Base-by-base conservation (phyloP, 306 rosid species). In the Astragalus glycyphyllos region DNA sequence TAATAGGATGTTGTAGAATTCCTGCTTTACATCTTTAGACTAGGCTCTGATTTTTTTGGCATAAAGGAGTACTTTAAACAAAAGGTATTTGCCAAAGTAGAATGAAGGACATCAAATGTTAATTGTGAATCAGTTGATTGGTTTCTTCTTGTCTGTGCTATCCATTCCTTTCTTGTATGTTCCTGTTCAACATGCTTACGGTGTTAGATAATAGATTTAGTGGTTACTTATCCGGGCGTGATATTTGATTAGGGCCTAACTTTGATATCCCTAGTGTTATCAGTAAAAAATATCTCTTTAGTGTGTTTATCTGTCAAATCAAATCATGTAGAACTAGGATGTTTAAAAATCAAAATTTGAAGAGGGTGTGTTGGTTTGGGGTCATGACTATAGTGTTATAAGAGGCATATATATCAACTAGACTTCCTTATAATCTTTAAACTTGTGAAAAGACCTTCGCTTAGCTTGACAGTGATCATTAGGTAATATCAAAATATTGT, bases 21-120 rank as follows among this genome's bases (percentile, higher is more conserved):
- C 62, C 42, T 76, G 71, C 23, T 59, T 58, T 47, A 13, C 11
- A 49, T 79, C 35, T 38, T 34, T 0, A 77, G 57, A 44, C 37
- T 44, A 45, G 35, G 46, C 46, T 31, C 32, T 64, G 14, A 64
- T n/a, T 72, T 65, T 37, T 8, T 13, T 71, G 35, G 34, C 16
- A 8, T 38, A 47, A 37, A 41, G 16, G 14, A 40, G 6, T 63
- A 20, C 55, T 62, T 42, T 17, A 53, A 44, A 46, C 53, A 61
- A 32, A 54, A 13, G 46, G 56, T 56, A 5, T 42, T 45, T 46
- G 60, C 54, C 9, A 49, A 17, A 20, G 49, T 37, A 38, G 41
- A 20, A 48, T 48, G 53, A 69, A 55, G 45, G 60, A 55, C 29
- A 14, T 32, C 7, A 70, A 10, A 50, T 38, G 32, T 71, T 65